Evolutionary conservation across 352 stramenopile genomes (phyloP).

Genomic region (Globisporangium paddicum): DNA sequence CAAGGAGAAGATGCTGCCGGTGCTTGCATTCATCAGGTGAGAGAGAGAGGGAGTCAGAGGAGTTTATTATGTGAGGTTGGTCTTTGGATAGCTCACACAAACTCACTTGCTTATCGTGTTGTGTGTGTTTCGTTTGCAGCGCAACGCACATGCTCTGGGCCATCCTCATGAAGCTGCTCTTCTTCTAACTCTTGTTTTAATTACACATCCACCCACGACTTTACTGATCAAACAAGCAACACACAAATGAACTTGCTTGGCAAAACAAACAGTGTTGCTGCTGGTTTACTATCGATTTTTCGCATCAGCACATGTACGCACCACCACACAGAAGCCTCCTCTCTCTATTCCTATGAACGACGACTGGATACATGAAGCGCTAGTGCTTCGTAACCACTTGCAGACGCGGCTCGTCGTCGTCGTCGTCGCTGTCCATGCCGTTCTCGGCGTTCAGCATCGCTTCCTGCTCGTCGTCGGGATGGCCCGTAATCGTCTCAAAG

Average conservation of each 20-base stretch:
- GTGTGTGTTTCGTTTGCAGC: constrained; percentile 21
- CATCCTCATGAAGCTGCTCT: constrained; percentile 83
- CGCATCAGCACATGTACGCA: background rate
- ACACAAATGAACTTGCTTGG: background rate
- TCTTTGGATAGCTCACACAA: background rate
- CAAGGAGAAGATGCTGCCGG: constrained; percentile 85
- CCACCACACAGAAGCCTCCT: background rate
- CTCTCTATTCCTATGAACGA: constrained; percentile 2
- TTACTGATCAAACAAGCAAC: background rate
- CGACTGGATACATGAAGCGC: background rate
- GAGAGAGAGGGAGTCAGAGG: constrained; percentile 17
- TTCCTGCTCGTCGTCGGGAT: constrained; percentile 39
- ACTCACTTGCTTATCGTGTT: background rate
- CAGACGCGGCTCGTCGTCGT: constrained; percentile 9
- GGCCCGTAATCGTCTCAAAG: constrained; percentile 38
- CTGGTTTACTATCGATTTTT: background rate
- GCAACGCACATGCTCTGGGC: constrained; percentile 78
- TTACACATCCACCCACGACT: constrained; percentile 1
- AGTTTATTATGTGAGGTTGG: background rate
- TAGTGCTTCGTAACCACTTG: constrained; percentile 16
- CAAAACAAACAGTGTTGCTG: background rate
- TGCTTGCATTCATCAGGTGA: constrained; percentile 80
- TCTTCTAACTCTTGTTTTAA: constrained; percentile 59
- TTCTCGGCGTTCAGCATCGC: constrained; percentile 48
- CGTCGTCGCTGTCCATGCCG: constrained; percentile 31